Conservation (phyloP, 1,139 yeast genomes). For the Pichia sp. region DNA sequence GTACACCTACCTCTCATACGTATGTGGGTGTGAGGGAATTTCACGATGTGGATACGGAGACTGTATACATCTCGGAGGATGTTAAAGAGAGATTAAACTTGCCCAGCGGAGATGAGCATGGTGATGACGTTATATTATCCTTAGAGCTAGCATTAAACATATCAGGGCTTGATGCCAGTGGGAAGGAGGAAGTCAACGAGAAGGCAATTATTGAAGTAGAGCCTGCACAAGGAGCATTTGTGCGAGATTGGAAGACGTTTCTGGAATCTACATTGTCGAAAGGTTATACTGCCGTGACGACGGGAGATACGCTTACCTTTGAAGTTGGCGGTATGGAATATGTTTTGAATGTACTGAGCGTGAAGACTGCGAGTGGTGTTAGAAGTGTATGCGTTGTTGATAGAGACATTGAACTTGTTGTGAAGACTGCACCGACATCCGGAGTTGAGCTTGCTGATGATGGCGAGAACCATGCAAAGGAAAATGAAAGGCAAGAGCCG, state of each 20-base stretch:
- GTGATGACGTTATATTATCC: conserved; percentile 10
- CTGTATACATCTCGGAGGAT: conserved; percentile 6
- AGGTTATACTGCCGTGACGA: conserved; percentile 40
- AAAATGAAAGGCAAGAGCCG: background rate
- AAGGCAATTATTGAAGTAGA: conserved; percentile 29
- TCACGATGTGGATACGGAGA: conserved; percentile 6
- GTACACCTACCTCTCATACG: conserved; percentile 16
- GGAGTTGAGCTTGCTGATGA: conserved; percentile 6
- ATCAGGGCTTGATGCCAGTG: no score
- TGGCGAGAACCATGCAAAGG: no score
- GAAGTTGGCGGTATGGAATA: conserved; percentile 29
- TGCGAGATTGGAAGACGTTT: conserved; percentile 48
- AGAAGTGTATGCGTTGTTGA: conserved; percentile 54
- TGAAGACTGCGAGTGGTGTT: conserved; percentile 27
- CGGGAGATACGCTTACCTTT: conserved; percentile 32
- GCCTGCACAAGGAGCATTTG: conserved; percentile 38
- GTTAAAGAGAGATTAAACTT: conserved; percentile 4
- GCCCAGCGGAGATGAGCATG: background rate
- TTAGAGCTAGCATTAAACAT: conserved; percentile 28
- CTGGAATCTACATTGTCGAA: conserved; percentile 41
- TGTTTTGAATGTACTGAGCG: conserved; percentile 7
- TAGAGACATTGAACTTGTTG: conserved; percentile 56
- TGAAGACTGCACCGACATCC: conserved; percentile 37
- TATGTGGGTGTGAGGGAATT: conserved; percentile 48
- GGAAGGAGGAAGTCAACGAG: conserved; percentile 29